These are phyloP conservation scores for Millerago galiae DNA, from an alignment of 805 yeast genomes.

Conservation along the genomic window DNA sequence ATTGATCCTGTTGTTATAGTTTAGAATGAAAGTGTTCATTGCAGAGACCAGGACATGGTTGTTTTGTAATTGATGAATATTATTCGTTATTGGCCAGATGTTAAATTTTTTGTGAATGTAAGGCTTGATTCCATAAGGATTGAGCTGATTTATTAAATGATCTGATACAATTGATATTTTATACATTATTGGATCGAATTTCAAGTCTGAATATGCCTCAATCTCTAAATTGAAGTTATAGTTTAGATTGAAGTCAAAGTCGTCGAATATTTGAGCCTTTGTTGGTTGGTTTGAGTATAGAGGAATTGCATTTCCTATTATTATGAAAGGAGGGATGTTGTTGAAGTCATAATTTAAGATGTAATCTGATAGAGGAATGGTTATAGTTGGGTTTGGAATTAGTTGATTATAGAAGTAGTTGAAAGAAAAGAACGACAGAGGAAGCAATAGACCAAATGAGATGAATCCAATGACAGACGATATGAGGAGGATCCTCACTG, in stretches of 20 bases:
- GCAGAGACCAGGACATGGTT: constrained; percentile 15
- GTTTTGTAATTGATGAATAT: constrained; percentile 18
- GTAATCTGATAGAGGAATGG: constrained; percentile 15
- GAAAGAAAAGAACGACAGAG: constrained; percentile 19
- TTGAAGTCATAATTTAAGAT: constrained; percentile 19
- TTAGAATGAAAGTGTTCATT: constrained; percentile 16
- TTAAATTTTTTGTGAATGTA: constrained; percentile 13
- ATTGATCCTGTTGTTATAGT: constrained; percentile 10
- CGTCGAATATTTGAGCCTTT: constrained; percentile 1
- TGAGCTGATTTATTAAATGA: constrained; percentile 9
- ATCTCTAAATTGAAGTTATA: constrained; percentile 18
- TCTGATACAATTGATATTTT: constrained; percentile 17
- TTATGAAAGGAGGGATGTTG: constrained; percentile 15
- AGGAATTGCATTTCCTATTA: constrained; percentile 13
- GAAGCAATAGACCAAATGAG: constrained; percentile 14
- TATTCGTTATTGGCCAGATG: constrained; percentile 21
- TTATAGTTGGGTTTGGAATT: constrained; percentile 19
- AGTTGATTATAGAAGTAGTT: constrained; percentile 21
- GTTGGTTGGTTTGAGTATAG: constrained; percentile 18
- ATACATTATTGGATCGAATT: constrained; percentile 17
- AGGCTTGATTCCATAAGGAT: constrained; percentile 13
- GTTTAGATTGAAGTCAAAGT: constrained; percentile 9
- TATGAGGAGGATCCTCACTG: constrained; percentile 17
- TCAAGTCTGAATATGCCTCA: constrained; percentile 11
- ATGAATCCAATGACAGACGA: constrained; percentile 9